A percentile compares a stretch with the other conserved stretches of the same genome.
These are phyloP conservation scores for Termitomyces titanicus DNA, from an alignment of 768 basidiomycete genomes.

Conservation along the genomic window DNA sequence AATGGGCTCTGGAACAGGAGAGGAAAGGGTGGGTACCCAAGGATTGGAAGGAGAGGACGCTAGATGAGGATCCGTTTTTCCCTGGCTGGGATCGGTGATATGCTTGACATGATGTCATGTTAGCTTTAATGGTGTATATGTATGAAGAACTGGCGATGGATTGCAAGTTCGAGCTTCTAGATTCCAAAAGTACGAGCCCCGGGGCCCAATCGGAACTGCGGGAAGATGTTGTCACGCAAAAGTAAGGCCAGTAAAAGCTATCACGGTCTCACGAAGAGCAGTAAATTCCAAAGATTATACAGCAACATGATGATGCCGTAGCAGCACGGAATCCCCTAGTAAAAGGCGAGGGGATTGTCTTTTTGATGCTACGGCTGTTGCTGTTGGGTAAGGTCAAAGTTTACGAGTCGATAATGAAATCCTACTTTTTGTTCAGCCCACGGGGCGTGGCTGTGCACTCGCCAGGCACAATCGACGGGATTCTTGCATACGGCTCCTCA, in stretches of 20 bases:
- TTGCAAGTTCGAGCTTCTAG: no score
- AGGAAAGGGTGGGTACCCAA: slow-evolving; percentile 42
- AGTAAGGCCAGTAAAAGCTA: neutral
- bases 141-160: no score
- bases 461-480: no score
- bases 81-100: slow-evolving; percentile 37
- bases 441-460: slow-evolving; percentile 16
- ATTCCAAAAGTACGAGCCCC: no score
- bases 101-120: no score
- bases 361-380: slow-evolving; percentile 24
- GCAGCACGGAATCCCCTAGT: slow-evolving; percentile 30
- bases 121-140: no score
- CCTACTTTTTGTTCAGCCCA: slow-evolving; percentile 16
- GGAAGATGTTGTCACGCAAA: neutral
- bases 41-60: slow-evolving; percentile 47
- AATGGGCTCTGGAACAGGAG: slow-evolving; percentile 50
- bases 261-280: slow-evolving; percentile 10
- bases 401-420: neutral
- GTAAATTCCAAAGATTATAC: slow-evolving; percentile 18
- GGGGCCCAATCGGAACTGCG: no score
- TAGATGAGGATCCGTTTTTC: slow-evolving; percentile 51
- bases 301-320: slow-evolving; percentile 20
- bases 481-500: no score
- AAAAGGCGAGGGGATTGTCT: slow-evolving; percentile 31
- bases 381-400: neutral